Conservation (phyloP, 768 basidiomycete genomes). For the Clavaria fumosa region DNA sequence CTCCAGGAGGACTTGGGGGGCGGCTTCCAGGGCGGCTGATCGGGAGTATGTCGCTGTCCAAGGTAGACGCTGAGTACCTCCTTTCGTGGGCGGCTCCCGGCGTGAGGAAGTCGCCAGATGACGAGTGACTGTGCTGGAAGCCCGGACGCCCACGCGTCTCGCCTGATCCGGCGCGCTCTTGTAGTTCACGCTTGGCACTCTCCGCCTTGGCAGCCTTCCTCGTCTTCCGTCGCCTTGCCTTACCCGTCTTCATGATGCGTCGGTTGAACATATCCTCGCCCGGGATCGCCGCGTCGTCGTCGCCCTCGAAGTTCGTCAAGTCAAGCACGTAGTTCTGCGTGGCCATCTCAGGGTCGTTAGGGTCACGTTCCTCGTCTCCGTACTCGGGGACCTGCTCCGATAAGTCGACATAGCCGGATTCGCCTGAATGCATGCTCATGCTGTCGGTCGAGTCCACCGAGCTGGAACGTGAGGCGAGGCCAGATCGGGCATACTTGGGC, state of each 20-base stretch:
- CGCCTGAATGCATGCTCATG: constrained; percentile 1
- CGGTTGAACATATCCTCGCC: constrained; percentile 40
- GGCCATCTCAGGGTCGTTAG: constrained; percentile 16
- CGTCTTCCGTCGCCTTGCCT: constrained; percentile 29
- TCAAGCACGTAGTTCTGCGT: constrained; percentile 42
- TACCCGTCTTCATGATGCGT: constrained; percentile 44
- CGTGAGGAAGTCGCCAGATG: background rate
- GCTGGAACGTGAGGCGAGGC: background rate
- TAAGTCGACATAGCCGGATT: constrained; percentile 18
- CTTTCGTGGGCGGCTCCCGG: background rate
- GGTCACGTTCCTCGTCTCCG: constrained; percentile 17
- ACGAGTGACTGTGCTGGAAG: background rate
- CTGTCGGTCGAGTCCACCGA: background rate
- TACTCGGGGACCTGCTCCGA: constrained; percentile 26
- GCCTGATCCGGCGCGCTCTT: background rate
- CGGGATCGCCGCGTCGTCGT: constrained; percentile 40
- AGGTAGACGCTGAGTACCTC: background rate
- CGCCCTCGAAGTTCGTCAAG: constrained; percentile 67
- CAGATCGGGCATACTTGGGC: background rate
- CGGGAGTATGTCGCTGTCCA: background rate
- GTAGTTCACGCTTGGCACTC: constrained; percentile 2
- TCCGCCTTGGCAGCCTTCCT: constrained; percentile 6
- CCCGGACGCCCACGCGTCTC: background rate
- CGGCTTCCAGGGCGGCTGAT: background rate
- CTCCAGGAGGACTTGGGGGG: too few species aligned